These are phyloP conservation scores for Calonectria hongkongensis DNA, from an alignment of 2,329 filamentous ascomycete genomes.

Conservation along the genomic window DNA sequence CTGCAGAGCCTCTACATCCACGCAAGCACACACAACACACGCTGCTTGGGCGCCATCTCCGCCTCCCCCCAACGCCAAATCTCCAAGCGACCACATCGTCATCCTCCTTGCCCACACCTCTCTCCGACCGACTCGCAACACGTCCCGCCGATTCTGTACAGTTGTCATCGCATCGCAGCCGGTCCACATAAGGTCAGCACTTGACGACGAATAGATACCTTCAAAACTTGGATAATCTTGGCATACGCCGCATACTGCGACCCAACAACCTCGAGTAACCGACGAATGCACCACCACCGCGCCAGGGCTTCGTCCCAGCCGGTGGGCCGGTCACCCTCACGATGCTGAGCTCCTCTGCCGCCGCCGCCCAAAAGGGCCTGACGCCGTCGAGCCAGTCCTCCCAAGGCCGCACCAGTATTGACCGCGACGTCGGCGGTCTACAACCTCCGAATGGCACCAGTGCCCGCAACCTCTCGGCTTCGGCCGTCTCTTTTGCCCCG, in stretches of 20 bases:
- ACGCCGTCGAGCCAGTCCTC: slow-evolving; percentile 61
- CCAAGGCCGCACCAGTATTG: slow-evolving; percentile 63
- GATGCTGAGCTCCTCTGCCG: slow-evolving; percentile 59
- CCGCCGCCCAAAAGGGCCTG: slow-evolving; percentile 56
- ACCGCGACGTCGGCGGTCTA: slow-evolving; percentile 69
- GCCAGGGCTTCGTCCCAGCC: slow-evolving; percentile 62
- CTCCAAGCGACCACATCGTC: slow-evolving; percentile 34
- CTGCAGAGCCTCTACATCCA: slow-evolving; percentile 51
- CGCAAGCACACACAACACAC: slow-evolving; percentile 45
- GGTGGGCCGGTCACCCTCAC: slow-evolving; percentile 60
- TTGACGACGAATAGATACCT: slow-evolving; percentile 34
- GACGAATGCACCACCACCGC: slow-evolving; percentile 61
- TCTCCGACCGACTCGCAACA: slow-evolving; percentile 32
- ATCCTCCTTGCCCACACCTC: slow-evolving; percentile 33
- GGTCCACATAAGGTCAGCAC: neutral
- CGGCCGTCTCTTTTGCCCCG: slow-evolving; percentile 77
- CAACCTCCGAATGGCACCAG: slow-evolving; percentile 69
- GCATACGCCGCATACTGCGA: slow-evolving; percentile 42
- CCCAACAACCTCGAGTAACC: slow-evolving; percentile 44
- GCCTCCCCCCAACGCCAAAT: slow-evolving; percentile 42
- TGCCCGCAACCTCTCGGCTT: slow-evolving; percentile 69
- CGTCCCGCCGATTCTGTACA: slow-evolving; percentile 28
- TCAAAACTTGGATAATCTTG: slow-evolving; percentile 41
- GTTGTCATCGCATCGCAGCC: slow-evolving; percentile 9
- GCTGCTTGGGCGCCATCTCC: slow-evolving; percentile 43